Base-by-base conservation (phyloP, 257 asterid genomes). In the Solanum pimpinellifolium region DNA sequence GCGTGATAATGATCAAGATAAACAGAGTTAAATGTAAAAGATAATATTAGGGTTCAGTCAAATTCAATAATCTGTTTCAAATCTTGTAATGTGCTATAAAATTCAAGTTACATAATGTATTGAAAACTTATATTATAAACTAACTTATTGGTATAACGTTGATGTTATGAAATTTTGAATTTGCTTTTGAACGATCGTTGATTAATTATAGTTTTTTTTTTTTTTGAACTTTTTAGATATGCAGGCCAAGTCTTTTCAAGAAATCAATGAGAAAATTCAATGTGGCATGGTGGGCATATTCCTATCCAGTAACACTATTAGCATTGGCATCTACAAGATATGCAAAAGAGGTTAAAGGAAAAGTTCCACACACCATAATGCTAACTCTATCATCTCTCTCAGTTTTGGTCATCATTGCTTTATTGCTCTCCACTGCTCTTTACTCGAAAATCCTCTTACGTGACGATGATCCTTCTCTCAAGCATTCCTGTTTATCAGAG, bases 231-330 rank as follows among this genome's bases (percentile, higher is more conserved):
- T 21, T 80, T 9, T 29, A 94, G 96, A 88, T 92, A 21, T 92
- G 95, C 91, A 91, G 98, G 90, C 98, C 98, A 80, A 52, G 46
- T 2, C 91, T 94, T 0, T 94, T 94, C 91, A 94, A 74, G 93
- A 94, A 91, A 88, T 92, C 98, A 15, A 92, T 94, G 98, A 89
- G 87, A 90, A 93, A 88, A 70, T 93, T 78, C 91, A 91, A 59
- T 83, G 78, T 93, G 4, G 96, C 94, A 80, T 93, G 96, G 96
- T 94, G 98, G 98, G 95, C 96, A 3, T 94, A 92, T 68, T 94
- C 98, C 1, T 94, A 91, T 85, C 93, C 98, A 3, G 85, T 92
- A 31, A 91, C 96, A 12, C 81, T 92, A 66, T 87, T 94, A 35
- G 96, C 96, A 15, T 33, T 92, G 84, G 91, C 95, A 25, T 86